These are phyloP conservation scores for Westerdykella aurantiaca DNA, from an alignment of 2,329 filamentous ascomycete species.

Conservation along the genomic window DNA sequence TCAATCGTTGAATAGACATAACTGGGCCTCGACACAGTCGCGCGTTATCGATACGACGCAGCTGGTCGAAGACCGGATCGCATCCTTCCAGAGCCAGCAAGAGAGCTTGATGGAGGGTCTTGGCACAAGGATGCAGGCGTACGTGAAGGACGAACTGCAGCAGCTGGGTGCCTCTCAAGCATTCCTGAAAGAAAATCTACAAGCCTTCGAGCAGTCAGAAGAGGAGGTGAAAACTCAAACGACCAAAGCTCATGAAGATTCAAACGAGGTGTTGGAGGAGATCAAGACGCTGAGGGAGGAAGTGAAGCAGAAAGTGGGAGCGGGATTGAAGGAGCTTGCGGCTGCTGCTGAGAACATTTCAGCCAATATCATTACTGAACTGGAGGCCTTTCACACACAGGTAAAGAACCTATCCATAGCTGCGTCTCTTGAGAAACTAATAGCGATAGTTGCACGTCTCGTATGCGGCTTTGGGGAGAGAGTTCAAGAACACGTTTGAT, in stretches of 20 bases:
- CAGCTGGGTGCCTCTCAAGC: slow-evolving; percentile 65
- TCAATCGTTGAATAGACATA: slow-evolving; percentile 69
- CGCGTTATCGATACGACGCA: slow-evolving; percentile 72
- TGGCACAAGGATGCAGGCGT: slow-evolving; percentile 65
- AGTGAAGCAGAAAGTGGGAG: slow-evolving; percentile 78
- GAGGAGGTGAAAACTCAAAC: slow-evolving; percentile 63
- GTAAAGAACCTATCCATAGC: slow-evolving; percentile 28
- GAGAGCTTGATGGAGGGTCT: slow-evolving; percentile 62
- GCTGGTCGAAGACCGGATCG: slow-evolving; percentile 69
- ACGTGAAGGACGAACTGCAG: slow-evolving; percentile 68
- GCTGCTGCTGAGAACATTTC: slow-evolving; percentile 82
- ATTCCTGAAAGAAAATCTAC: slow-evolving; percentile 64
- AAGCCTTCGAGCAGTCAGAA: slow-evolving; percentile 62
- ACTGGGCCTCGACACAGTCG: slow-evolving; percentile 70
- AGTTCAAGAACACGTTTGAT: slow-evolving; percentile 83
- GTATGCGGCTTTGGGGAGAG: slow-evolving; percentile 74
- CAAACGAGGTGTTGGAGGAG: slow-evolving; percentile 87
- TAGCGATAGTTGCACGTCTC: slow-evolving; percentile 66
- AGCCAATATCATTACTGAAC: slow-evolving; percentile 78
- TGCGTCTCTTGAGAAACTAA: slow-evolving; percentile 11
- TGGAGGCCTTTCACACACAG: slow-evolving; percentile 74
- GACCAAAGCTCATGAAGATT: slow-evolving; percentile 67
- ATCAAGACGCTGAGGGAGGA: slow-evolving; percentile 85
- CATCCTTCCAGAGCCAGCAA: slow-evolving; percentile 67
- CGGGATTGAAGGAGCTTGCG: slow-evolving; percentile 77